These are phyloP conservation scores for Cordyceps fumosorosea DNA, from an alignment of 2,329 filamentous ascomycete genomes.

Conservation along the genomic window DNA sequence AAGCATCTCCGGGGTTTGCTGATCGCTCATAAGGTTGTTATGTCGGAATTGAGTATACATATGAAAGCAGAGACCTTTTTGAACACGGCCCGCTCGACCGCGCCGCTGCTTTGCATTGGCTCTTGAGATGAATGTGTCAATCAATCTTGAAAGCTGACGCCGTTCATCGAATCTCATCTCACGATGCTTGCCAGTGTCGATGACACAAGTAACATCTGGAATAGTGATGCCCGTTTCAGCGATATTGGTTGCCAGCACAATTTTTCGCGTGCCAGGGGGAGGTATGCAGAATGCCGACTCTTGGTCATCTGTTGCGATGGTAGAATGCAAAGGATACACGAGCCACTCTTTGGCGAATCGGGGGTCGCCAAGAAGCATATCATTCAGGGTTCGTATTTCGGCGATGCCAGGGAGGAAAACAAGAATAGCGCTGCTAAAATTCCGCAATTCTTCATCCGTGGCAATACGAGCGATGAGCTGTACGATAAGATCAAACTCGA, in stretches of 20 bases:
- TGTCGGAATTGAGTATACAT: conserved; percentile 88
- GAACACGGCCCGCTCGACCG: conserved; percentile 89
- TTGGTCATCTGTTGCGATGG: conserved; percentile 92
- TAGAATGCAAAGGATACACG: conserved; percentile 85
- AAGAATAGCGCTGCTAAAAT: conserved; percentile 85
- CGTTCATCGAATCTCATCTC: conserved; percentile 97
- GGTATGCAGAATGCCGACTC: conserved; percentile 87
- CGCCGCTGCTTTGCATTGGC: conserved; percentile 94
- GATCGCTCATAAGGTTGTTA: conserved; percentile 77
- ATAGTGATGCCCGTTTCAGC: conserved; percentile 98
- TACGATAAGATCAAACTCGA: conserved; percentile 82
- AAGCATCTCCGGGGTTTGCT: conserved; percentile 95
- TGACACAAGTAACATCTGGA: conserved; percentile 92
- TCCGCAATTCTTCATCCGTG: conserved; percentile 54
- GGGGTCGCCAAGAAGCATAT: conserved; percentile 71
- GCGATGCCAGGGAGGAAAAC: conserved; percentile 92
- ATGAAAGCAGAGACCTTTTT: conserved; percentile 92
- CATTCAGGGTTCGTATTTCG: conserved; percentile 84
- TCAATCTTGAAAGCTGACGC: conserved; percentile 79
- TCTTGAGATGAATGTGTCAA: conserved; percentile 91
- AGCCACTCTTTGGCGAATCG: conserved; percentile 73
- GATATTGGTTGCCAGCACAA: conserved; percentile 95
- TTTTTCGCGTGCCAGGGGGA: conserved; percentile 76
- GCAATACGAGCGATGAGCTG: conserved; percentile 74
- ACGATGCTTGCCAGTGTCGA: conserved; percentile 94